Base-by-base conservation (phyloP, 2,329 filamentous ascomycete species). In the Cytospora chrysosperma region DNA sequence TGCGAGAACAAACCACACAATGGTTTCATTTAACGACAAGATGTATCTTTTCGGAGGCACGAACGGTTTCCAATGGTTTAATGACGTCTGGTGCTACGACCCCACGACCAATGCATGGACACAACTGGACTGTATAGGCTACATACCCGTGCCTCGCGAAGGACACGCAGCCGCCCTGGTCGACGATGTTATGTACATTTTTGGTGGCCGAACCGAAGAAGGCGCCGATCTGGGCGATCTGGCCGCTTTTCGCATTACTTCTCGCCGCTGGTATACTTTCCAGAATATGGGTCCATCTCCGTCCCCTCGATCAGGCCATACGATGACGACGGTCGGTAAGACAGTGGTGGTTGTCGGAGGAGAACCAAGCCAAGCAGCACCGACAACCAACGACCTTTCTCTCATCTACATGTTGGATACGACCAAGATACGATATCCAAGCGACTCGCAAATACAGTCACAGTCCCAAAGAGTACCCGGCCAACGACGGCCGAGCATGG, bases 261-360 rank as follows among this genome's bases (percentile, higher is more conserved):
- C 93, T 13, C 88, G 92, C 68, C 87, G 95, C 65, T 99, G 95
- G 95, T 99, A 98, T 75, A 99, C 95, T 40, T 99, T 99, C 77
- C 95, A 99, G 73, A 99, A 99, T 73, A 99, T 99, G 95, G 95
- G 95, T 0, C 93, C 93, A 3, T 96, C 93, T 1, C 95, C 95
- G 0, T 97, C 93, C 3, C 88, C 95, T 34, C 85, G 95, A 65
- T 98, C 94, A 19, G 95, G 95, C 1, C 95, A 99, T 75, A 97
- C 93, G 75, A 98, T 99, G 95, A 98, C 95, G 2, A 88, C 93
- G 2, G 92, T 94, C 67, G 92, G 92, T 32, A 97, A 97, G 75
- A 91, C 93, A 65, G 89, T 99, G 67, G 89, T 98, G 55, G 92
- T 98, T 49, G 82, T 98, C 34, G 96, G 92, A 43, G 95, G 95